A percentile compares a stretch with the other conserved stretches of the same genome.
phyloP scores from a whole-genome alignment of 2,329 filamentous ascomycete genomes.

The Didymella pomorum region DNA sequence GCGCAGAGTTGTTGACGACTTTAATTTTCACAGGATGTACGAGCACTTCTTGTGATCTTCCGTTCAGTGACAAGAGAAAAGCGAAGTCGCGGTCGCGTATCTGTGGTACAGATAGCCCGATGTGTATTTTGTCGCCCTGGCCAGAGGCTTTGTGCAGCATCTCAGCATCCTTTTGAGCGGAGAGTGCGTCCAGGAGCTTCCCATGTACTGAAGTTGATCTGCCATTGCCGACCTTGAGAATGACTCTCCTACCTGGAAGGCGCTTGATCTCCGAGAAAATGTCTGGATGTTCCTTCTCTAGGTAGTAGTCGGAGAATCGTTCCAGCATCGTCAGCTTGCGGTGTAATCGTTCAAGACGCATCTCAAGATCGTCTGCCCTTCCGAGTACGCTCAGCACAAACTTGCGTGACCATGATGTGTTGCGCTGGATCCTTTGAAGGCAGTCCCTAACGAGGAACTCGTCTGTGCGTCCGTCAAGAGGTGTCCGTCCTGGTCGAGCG shows the following conservation, averaged over 20 bases:
- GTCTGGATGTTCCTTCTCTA: constrained; percentile 37
- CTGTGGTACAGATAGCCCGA: constrained; percentile 37
- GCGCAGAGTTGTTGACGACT: constrained; percentile 1
- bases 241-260: constrained; percentile 32
- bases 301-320: constrained; percentile 32
- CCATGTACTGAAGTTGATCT: constrained; percentile 23
- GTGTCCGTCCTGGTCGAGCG: constrained; percentile 9
- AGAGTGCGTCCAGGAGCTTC: constrained; percentile 30
- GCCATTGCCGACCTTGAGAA: constrained; percentile 27
- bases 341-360: constrained; percentile 28
- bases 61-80: constrained; percentile 30
- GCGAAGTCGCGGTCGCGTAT: constrained; percentile 39
- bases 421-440: constrained; percentile 28
- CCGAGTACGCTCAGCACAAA: constrained; percentile 31
- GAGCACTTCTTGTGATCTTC: constrained; percentile 32
- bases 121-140: constrained; percentile 28
- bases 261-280: constrained; percentile 34
- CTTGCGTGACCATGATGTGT: constrained; percentile 31
- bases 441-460: constrained; percentile 30
- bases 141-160: constrained; percentile 32
- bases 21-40: constrained; percentile 24
- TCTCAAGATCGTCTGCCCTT: constrained; percentile 30
- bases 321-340: constrained; percentile 34
- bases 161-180: constrained; percentile 38
- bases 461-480: constrained; percentile 11